Conservation (phyloP, 2,329 filamentous ascomycete genomes). For the Calcarisporium arbuscula region DNA sequence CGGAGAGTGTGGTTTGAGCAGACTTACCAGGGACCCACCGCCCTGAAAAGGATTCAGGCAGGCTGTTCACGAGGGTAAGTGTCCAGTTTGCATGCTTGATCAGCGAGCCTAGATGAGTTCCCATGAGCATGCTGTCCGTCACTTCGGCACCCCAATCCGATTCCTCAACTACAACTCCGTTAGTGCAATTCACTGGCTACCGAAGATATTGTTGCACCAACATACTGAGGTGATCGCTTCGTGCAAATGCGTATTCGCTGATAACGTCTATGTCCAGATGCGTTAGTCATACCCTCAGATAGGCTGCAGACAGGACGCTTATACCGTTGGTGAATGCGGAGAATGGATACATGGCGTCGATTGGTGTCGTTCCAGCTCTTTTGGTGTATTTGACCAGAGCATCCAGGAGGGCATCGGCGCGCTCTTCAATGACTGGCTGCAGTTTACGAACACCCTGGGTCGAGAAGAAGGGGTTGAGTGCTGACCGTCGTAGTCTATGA, state of each 20-base stretch:
- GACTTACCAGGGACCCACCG: slow-evolving; percentile 23
- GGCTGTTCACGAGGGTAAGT: slow-evolving; percentile 25
- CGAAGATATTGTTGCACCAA: too few species aligned
- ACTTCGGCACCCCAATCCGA: slow-evolving; percentile 28
- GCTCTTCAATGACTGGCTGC: slow-evolving; percentile 29
- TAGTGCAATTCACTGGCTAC: too few species aligned
- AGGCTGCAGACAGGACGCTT: slow-evolving; percentile 1
- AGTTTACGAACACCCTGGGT: slow-evolving; percentile 30
- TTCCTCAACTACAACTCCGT: slow-evolving; percentile 25
- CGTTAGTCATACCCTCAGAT: slow-evolving; percentile 1
- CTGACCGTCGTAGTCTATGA: slow-evolving; percentile 25
- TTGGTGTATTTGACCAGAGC: slow-evolving; percentile 22
- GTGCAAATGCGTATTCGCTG: slow-evolving; percentile 33
- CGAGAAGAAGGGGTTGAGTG: slow-evolving; percentile 31
- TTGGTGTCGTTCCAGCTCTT: slow-evolving; percentile 16
- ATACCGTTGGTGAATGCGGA: slow-evolving; percentile 32
- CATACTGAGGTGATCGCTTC: slow-evolving; percentile 24
- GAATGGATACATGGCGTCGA: slow-evolving; percentile 30
- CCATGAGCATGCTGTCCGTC: slow-evolving; percentile 28
- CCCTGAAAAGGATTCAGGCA: slow-evolving; percentile 29
- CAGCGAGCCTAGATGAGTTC: slow-evolving; percentile 29
- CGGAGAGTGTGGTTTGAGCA: slow-evolving; percentile 11
- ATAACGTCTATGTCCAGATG: slow-evolving; percentile 33
- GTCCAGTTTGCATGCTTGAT: slow-evolving; percentile 30
- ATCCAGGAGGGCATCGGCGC: slow-evolving; percentile 25